Evolutionary conservation across 2,329 filamentous ascomycete genomes (phyloP).

Genomic region (Paraphaeosphaeria minitans): DNA sequence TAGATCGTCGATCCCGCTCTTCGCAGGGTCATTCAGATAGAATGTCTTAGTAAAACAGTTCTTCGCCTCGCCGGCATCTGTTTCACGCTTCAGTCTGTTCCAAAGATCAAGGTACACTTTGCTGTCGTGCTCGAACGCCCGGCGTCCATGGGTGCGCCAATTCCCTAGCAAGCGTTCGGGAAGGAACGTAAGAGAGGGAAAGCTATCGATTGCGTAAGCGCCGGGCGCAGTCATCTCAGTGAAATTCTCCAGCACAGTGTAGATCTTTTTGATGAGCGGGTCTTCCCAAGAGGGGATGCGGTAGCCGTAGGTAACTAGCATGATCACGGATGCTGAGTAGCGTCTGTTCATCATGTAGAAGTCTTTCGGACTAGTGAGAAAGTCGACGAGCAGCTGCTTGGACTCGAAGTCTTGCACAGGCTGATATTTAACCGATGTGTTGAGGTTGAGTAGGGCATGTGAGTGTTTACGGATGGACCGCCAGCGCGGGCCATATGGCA

Average conservation of each 20-base stretch:
- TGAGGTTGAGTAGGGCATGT: constrained; percentile 39
- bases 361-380: constrained; percentile 44
- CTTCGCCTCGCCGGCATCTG: constrained; percentile 33
- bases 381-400: constrained; percentile 51
- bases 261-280: constrained; percentile 40
- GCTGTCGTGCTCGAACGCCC: constrained; percentile 37
- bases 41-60: constrained; percentile 45
- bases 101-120: constrained; percentile 41
- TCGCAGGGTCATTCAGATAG: constrained; percentile 38
- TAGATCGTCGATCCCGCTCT: constrained; percentile 42
- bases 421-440: constrained; percentile 43
- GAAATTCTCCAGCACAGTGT: constrained; percentile 38
- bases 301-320: constrained; percentile 43
- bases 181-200: constrained; percentile 36
- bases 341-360: constrained; percentile 40
- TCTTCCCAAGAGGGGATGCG: constrained; percentile 41
- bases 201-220: constrained; percentile 35
- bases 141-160: constrained; percentile 33
- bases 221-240: constrained; percentile 39
- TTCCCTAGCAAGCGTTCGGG: constrained; percentile 40
- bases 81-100: constrained; percentile 38
- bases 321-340: constrained; percentile 42
- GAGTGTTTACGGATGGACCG: constrained; percentile 45
- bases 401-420: constrained; percentile 55
- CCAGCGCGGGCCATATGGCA: constrained; percentile 48